Evolutionary conservation across 768 basidiomycete species (phyloP), one percentile per base, ranked within the genome.

Genomic region (Candolleomyces aberdarensis): DNA sequence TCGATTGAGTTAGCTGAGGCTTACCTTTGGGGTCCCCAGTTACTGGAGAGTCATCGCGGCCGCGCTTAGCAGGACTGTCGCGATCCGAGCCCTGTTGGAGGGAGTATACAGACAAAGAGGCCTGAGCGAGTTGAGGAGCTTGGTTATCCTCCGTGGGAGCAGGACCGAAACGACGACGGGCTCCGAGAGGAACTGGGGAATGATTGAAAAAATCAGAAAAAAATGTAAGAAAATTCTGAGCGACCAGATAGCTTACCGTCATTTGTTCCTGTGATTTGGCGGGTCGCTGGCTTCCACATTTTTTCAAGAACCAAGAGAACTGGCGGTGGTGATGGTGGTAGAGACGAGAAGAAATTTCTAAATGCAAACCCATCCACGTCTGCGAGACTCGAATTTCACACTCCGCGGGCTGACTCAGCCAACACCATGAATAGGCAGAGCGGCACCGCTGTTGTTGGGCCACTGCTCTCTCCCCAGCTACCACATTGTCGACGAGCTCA

Each of bases 241-340:
- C 44, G 10, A 11, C 52, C 13, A 31, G n/a, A n/a, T 48, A 36
- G 76, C 85, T 67, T 43, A 92, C 94, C 90, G 49, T 96, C 94
- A 67, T 97, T 97, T 20, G 94, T 96, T 60, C 94, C 95, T 43
- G 92, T 92, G 31, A 95, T 90, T 75, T 93, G 89, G 66, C 87
- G 87, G 60, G 92, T 92, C 64, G 92, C 91, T 59, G 91, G 91
- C 75, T 87, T 88, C 91, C 92, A 94, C 92, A 94, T 92, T 64
- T 68, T 74, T 14, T 6, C 67, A 53, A 65, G 70, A 74, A 72
- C 69, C 74, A 75, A 74, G 76, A 76, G 77, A 69, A 44, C 31
- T 48, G 41, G 44, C 44, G 59, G 56, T 61, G 59, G 54, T 65
- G 72, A 63, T 75, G 72, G 67, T 70, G 65, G 73, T 71, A 56